Evolutionary conservation across 352 stramenopile species (phyloP), one percentile per base, ranked within the genome.

Genomic region (Globisporangium rhizosaccharum): DNA sequence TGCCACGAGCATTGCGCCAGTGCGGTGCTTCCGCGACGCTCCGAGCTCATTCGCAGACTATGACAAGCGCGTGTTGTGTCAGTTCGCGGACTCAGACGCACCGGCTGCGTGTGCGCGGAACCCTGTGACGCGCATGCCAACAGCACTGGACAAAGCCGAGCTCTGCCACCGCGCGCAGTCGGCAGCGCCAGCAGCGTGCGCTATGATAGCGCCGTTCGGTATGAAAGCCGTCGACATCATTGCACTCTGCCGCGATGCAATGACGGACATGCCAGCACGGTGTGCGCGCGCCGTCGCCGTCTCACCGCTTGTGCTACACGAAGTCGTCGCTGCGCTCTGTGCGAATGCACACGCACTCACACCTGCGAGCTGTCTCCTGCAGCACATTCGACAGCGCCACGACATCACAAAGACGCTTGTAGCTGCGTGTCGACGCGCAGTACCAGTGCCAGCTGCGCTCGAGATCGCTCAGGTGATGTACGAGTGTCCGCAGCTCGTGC

Each of bases 381-480:
- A 85, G 23, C 66, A 69, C 17, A 60, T 76, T 6, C 64, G 73
- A 23, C 57, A 69, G 51, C 69, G 63, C 4, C 33, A 41, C 1
- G 11, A 65, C 17, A 20, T 79, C n/a, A 67, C 39, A 0, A 50
- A 50, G 3, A 30, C 47, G 11, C 18, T 79, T 8, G 59, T 87
- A 0, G 20, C 10, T 2, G 65, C 82, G 5, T 88, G 77, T 15
- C 67, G 75, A 23, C 14, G 15, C 25, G 68, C 63, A 42, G 52
- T 61, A 0, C 57, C 71, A 8, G 37, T 23, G 23, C 61, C 78
- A 23, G 37, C 73, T 14, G 63, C 65, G 9, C 69, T 88, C 2
- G 61, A 75, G 45, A 76, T 91, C 51, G 60, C 65, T 4, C 51
- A 76, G 17, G 75, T 84, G 8, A 56, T 67, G 20, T 86, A 88